phyloP scores from a whole-genome alignment of 306 rosid species.

The Trifolium subterraneum region DNA sequence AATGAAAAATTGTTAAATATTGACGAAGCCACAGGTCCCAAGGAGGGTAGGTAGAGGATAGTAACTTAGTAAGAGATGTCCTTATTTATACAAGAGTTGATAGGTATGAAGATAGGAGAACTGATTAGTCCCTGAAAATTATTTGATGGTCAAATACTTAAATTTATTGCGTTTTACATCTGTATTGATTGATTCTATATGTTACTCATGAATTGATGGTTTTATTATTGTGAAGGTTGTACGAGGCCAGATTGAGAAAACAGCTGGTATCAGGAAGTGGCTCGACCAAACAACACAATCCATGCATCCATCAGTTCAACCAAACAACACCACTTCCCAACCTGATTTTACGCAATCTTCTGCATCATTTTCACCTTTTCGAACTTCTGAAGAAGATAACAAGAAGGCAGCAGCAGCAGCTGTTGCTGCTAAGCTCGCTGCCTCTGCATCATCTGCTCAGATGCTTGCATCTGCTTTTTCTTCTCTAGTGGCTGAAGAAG shows the following conservation, averaged over 20 bases:
- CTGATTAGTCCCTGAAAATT: background rate
- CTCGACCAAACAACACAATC: constrained; percentile 56
- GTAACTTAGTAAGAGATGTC: background rate
- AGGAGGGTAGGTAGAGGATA: background rate
- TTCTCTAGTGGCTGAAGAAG: constrained; percentile 95
- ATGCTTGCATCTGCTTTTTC: constrained; percentile 89
- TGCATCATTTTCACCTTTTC: constrained; percentile 57
- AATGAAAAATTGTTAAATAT: background rate
- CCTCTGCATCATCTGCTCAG: constrained; percentile 91
- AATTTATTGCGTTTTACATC: background rate
- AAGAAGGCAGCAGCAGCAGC: constrained; percentile 85
- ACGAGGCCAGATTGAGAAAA: constrained; percentile 68
- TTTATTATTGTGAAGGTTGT: constrained; percentile 61
- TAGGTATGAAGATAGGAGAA: constrained; percentile 5
- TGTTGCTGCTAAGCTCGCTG: constrained; percentile 92
- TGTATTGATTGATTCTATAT: background rate
- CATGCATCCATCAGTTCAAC: constrained; percentile 45
- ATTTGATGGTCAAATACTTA: background rate
- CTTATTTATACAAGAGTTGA: constrained; percentile 1
- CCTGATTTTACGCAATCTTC: constrained; percentile 52
- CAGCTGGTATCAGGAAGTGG: constrained; percentile 58
- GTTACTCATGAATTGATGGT: constrained; percentile 17
- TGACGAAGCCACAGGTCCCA: background rate
- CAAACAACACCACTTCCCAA: constrained; percentile 52
- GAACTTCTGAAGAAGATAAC: constrained; percentile 75